Evolutionary conservation across 371 early-diverging fungal genomes (phyloP), one percentile per base, ranked within the genome.

Genomic region (Lichtheimia corymbifera): DNA sequence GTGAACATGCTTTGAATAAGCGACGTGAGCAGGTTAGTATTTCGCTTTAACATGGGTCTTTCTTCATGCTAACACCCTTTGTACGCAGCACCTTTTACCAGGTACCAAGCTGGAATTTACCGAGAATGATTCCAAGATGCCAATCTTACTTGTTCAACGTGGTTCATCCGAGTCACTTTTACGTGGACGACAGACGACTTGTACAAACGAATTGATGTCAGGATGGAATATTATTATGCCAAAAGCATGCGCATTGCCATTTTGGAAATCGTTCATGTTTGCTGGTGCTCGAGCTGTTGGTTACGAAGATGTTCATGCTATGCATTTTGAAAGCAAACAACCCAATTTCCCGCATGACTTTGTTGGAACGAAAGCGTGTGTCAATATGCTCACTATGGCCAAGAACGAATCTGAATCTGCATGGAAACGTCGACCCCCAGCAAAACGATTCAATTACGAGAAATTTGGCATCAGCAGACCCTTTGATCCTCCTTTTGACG

Each of bases 161-260:
- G 44, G 61, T 41, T 17, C 58, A 14, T 53, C 49, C 0, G 13
- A 43, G 11, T 24, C 47, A 14, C 9, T 20, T 55, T 18, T 25
- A 18, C 20, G 30, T 20, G 24, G 25, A 25, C 62, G 61, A 45
- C 50, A 58, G 58, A 62, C 40, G 63, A 62, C 61, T 18, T 74
- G 73, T 18, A 58, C 58, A 42, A 27, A 59, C 11, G 68, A 61
- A 42, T 24, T 63, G 47, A 24, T 65, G 17, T 72, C 81, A 53
- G 97, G 97, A 0, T 94, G 95, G 95, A 90, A 91, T 13, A 24
- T 97, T 7, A 70, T 96, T 28, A 61, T 93, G 4, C 95, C 96
- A 13, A 71, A 75, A n/a, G 92, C 90, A 0, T 95, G 89, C 84
- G 94, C 86, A 1, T 86, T 89, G 74, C 70, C 88, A 0, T 88